phyloP scores from a whole-genome alignment of 441 rosid species.

The Geranium incanum region DNA sequence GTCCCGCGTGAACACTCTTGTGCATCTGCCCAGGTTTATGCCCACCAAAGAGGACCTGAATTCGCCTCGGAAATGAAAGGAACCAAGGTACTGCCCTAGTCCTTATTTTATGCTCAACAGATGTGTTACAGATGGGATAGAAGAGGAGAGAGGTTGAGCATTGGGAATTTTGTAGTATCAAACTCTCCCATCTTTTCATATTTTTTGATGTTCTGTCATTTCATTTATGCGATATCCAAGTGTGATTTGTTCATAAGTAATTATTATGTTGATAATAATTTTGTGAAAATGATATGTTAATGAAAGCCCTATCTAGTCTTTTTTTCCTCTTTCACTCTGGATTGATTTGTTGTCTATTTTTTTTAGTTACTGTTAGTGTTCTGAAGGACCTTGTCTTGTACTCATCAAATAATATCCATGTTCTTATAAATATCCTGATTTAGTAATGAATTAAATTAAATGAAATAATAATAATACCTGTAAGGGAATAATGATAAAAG shows the following conservation, averaged over 20 bases:
- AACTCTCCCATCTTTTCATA: slow-evolving; percentile 22
- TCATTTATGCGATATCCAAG: slow-evolving; percentile 3
- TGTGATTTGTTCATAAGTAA: slow-evolving; percentile 22
- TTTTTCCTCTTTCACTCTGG: too few species aligned
- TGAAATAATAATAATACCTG: too few species aligned
- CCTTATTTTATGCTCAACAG: background rate
- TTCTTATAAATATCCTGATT: too few species aligned
- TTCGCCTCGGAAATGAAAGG: slow-evolving; percentile 16
- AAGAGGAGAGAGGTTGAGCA: slow-evolving; percentile 36
- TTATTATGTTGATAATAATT: slow-evolving; percentile 15
- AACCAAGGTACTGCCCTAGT: slow-evolving; percentile 6
- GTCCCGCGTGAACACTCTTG: slow-evolving; percentile 73
- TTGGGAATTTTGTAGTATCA: slow-evolving; percentile 40
- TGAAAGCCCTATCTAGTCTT: background rate
- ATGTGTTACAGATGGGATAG: slow-evolving; percentile 20
- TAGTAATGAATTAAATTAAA: too few species aligned
- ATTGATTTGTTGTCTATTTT: too few species aligned
- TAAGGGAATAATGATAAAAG: too few species aligned
- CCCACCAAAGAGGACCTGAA: slow-evolving; percentile 32
- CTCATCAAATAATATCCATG: too few species aligned
- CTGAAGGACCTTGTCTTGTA: too few species aligned
- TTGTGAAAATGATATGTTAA: slow-evolving; percentile 17
- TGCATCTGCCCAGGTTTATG: slow-evolving; percentile 75
- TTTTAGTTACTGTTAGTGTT: too few species aligned
- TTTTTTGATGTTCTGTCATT: background rate